Base-by-base conservation (phyloP, 106 monocot genomes). In the Acanthochlamys bracteata region DNA sequence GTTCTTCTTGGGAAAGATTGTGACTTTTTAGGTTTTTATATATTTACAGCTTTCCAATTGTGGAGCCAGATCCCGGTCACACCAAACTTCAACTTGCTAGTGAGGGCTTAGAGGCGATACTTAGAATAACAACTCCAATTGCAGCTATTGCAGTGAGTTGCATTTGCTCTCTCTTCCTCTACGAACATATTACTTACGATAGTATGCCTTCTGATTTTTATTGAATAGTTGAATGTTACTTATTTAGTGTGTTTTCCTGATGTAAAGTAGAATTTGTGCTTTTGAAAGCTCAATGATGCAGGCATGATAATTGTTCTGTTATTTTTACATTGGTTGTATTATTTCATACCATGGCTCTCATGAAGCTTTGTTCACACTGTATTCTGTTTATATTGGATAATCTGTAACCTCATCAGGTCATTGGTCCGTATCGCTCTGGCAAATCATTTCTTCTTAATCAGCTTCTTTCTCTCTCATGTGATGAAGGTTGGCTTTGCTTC, bases 381-480 rank as follows among this genome's bases (percentile, higher is more conserved):
- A 49, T 12, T 49, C 49, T 49, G 2, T 3, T 49, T 12, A 12
- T 10, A 1, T 10, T 49, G 17, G 49, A 49, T 49, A 49, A 49
- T 49, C 17, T 49, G 49, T 49, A 1, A 9, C 49, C 12, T 49
- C 17, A 12, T 49, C 74, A 98, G 96, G 96, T 98, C 26, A 98
- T 98, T 74, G 96, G 96, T 63, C 96, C 96, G 55, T 98, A 98
- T 39, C 87, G 96, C 47, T 98, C 96, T 8, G 96, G 96, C 17
- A 98, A 98, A 73, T 98, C 96, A 59, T 98, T 98, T 76, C 88
- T 91, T 68, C 88, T 98, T 42, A 98, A 98, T 72, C 96, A 98
- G 64, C 88, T 98, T 80, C 96, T 98, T 22, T 83, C 90, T 14
- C 82, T 98, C 55, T 80, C 91, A 59, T 98, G 96, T 83, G 82